These are phyloP conservation scores for Jatropha curcas DNA, from an alignment of 345 rosid species.

Conservation along the genomic window DNA sequence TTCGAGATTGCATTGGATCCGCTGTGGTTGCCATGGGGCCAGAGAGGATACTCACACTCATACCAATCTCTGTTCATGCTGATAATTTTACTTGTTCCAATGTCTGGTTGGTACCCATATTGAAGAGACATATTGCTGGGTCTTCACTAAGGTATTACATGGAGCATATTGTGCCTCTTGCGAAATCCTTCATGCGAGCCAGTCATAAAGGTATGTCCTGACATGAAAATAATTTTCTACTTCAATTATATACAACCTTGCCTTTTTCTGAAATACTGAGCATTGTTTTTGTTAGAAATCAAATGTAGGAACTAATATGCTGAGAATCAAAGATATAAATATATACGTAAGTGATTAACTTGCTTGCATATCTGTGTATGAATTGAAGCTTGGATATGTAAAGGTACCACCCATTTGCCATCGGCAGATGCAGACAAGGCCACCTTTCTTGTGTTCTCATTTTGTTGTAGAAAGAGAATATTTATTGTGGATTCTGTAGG, in stretches of 20 bases:
- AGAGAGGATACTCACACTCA: conserved; percentile 56
- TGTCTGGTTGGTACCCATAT: conserved; percentile 77
- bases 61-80: conserved; percentile 63
- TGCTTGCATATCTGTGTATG: not conserved
- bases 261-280: not conserved
- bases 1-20: conserved; percentile 76
- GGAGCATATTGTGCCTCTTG: conserved; percentile 85
- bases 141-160: conserved; percentile 74
- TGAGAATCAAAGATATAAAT: not conserved
- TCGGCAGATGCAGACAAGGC: not conserved
- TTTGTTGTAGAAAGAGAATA: not conserved
- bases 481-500: not conserved
- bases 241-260: not conserved
- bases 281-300: not conserved
- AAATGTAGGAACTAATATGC: conserved; percentile 9
- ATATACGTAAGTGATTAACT: not conserved
- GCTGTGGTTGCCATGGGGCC: conserved; percentile 87
- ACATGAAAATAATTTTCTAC: not conserved
- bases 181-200: conserved; percentile 57
- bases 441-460: not conserved
- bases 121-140: conserved; percentile 60
- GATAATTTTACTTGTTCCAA: conserved; percentile 59
- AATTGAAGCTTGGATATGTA: not conserved
- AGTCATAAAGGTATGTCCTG: conserved; percentile 58
- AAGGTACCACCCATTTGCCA: not conserved